Evolutionary conservation across 768 basidiomycete species (phyloP), one percentile per base, ranked within the genome.

Genomic region (Hortiboletus flavorubellus): DNA sequence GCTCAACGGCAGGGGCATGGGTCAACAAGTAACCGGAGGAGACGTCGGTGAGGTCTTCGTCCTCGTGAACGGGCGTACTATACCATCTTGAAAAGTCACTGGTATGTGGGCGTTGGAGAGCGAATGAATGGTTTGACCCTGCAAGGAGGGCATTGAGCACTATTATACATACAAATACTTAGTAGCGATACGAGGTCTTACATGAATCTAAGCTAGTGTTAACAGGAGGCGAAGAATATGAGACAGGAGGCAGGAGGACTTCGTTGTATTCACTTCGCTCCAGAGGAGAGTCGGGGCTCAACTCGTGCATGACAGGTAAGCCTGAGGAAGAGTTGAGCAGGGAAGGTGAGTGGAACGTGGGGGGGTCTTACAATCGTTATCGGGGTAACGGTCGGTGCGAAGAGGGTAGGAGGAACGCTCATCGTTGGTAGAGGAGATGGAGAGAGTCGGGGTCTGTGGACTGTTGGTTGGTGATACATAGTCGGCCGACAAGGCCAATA

Each of bases 161-260:
- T 79, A 72, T 69, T 66, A 78, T 83, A 84, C 82, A 82, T 80
- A 75, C 72, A 83, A 79, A 76, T 74, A 79, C 78, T 84, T 76
- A 84, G 79, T 83, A 83, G 65, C 76, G 79, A 80, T 85, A 86
- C 84, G 80, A 73, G 65, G 72, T 81, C 86, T 87, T 87, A 87
- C 86, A 84, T 80, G 80, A 64, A 72, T 80, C 82, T 83, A 84
- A 73, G 75, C 77, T 82, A 85, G 69, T 74, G 70, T 73, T 65
- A 73, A 67, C 64, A 72, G 70, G 64, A 66, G 70, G 59, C 64
- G 73, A 61, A 64, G 69, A 59, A 50, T 54, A 68, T 34, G 63
- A 43, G 58, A 63, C 61, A 62, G 67, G 38, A 59, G 64, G 68
- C 63, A 64, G 70, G 60, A 65, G 55, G 64, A 69, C 65, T 62